phyloP scores from a whole-genome alignment of 495 filamentous ascomycete species.

The Tuber microsphaerosporum region DNA sequence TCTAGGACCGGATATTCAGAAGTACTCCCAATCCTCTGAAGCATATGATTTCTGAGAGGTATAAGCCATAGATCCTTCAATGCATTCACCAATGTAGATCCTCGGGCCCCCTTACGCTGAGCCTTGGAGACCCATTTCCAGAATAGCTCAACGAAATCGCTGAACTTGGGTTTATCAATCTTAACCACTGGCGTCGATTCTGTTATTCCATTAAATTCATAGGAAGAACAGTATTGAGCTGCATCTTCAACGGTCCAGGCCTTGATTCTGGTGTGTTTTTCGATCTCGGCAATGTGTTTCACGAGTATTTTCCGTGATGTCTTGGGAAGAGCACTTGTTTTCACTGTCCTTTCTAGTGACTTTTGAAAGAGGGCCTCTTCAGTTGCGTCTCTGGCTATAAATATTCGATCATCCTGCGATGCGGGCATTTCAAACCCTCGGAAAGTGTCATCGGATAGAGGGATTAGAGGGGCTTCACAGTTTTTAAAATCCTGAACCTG shows the following conservation, averaged over 20 bases:
- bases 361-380: slow-evolving; percentile 25
- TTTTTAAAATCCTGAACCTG: slow-evolving; percentile 18
- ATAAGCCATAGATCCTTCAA: slow-evolving; percentile 41
- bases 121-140: slow-evolving; percentile 23
- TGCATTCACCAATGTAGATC: neutral
- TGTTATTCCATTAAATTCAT: slow-evolving; percentile 10
- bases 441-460: slow-evolving; percentile 20
- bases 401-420: slow-evolving; percentile 12
- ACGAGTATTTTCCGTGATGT: slow-evolving; percentile 2
- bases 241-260: slow-evolving; percentile 28
- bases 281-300: slow-evolving; percentile 7
- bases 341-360: slow-evolving; percentile 15
- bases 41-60: slow-evolving; percentile 30
- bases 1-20: slow-evolving; percentile 17
- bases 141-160: slow-evolving; percentile 22
- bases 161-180: slow-evolving; percentile 17
- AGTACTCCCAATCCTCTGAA: slow-evolving; percentile 35
- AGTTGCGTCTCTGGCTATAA: slow-evolving; percentile 8
- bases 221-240: slow-evolving; percentile 19
- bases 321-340: neutral
- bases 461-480: slow-evolving; percentile 30
- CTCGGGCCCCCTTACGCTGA: neutral
- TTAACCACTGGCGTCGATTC: neutral
- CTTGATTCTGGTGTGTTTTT: slow-evolving; percentile 15
- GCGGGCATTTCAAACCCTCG: slow-evolving; percentile 9